These are phyloP conservation scores for Luvunga scandens DNA, from an alignment of 345 rosid genomes.

Conservation along the genomic window DNA sequence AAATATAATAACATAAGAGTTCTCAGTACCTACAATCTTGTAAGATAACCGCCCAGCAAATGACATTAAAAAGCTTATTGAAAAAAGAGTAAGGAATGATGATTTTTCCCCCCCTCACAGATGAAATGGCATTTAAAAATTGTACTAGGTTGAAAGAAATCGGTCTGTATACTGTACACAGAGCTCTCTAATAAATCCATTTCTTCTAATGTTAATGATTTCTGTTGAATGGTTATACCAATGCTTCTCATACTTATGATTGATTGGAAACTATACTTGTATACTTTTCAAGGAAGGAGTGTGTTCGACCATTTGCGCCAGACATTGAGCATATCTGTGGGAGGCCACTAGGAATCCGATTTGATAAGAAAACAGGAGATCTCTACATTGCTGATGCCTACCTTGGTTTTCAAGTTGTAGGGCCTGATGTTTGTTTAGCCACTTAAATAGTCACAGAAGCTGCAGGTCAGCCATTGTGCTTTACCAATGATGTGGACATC, in stretches of 20 bases:
- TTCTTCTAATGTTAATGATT: background rate
- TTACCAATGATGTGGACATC: conserved; percentile 74
- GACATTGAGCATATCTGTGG: conserved; percentile 74
- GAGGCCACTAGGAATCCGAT: conserved; percentile 70
- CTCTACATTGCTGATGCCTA: conserved; percentile 83
- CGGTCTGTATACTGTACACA: background rate
- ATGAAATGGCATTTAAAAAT: too few species aligned
- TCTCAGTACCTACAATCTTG: too few species aligned
- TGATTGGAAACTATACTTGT: conserved; percentile 6
- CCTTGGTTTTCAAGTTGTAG: conserved; percentile 60
- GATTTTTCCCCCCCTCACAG: too few species aligned
- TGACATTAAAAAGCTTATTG: background rate
- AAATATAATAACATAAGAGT: background rate
- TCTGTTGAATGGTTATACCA: background rate
- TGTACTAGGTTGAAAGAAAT: background rate
- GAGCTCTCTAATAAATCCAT: background rate
- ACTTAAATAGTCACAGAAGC: conserved; percentile 46
- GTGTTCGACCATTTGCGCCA: conserved; percentile 62
- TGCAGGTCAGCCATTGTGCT: conserved; percentile 51
- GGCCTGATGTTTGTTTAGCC: conserved; percentile 68
- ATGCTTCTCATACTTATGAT: background rate
- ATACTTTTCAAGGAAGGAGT: conserved; percentile 41
- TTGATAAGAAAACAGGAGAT: conserved; percentile 59
- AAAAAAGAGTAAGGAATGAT: background rate
- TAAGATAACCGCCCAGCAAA: background rate